phyloP scores from a whole-genome alignment of 192 early-diverging fungal species.

The Backusella tuberculispora region DNA sequence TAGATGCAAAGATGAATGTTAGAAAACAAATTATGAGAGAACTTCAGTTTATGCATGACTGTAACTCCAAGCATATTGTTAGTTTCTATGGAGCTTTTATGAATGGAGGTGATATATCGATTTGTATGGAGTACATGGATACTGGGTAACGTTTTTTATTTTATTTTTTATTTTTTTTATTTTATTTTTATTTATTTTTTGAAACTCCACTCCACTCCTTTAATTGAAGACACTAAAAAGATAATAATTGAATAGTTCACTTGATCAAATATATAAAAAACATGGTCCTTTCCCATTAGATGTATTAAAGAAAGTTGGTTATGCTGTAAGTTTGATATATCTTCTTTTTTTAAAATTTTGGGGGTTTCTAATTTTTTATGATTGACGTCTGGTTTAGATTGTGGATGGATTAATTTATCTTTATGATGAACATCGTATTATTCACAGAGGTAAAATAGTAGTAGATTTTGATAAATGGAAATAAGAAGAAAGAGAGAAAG shows the following conservation, averaged over 20 bases:
- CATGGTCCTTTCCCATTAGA: conserved; percentile 84
- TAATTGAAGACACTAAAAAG: not conserved
- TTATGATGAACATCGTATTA: conserved; percentile 86
- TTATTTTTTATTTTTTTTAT: too few species aligned
- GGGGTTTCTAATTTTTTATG: conserved; percentile 2
- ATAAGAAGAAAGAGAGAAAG: too few species aligned
- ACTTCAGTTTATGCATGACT: conserved; percentile 93
- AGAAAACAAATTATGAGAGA: conserved; percentile 90
- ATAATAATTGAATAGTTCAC: conserved; percentile 50
- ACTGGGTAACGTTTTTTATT: conserved; percentile 53
- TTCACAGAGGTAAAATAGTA: conserved; percentile 77
- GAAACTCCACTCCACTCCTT: not conserved
- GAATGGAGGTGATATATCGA: conserved; percentile 78
- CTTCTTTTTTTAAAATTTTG: too few species aligned
- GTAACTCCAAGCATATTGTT: conserved; percentile 93
- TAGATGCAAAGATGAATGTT: conserved; percentile 60
- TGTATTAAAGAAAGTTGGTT: conserved; percentile 80
- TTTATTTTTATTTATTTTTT: too few species aligned
- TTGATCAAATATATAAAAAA: conserved; percentile 89
- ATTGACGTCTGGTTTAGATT: conserved; percentile 43
- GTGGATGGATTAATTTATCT: conserved; percentile 82
- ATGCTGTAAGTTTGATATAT: conserved; percentile 59
- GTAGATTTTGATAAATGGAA: too few species aligned
- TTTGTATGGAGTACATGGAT: conserved; percentile 98
- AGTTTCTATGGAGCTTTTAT: conserved; percentile 95